Conservation (phyloP, 1,284 basidiomycete genomes). For the Trichosporon sp. region DNA sequence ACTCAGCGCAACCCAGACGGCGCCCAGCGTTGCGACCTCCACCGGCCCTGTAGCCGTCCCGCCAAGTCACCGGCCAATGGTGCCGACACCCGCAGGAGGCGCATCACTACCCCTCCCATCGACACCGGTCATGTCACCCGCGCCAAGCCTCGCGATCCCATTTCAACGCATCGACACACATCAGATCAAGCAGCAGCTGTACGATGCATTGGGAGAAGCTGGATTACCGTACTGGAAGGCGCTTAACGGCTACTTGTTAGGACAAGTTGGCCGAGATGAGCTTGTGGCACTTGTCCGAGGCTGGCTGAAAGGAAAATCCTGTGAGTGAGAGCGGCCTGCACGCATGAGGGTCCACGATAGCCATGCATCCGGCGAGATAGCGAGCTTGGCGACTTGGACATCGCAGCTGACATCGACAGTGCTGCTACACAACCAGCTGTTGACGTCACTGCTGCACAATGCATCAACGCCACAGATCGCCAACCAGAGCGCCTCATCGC, state of each 20-base stretch:
- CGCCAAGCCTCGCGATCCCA: constrained; percentile 38
- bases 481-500: constrained; percentile 20
- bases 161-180: constrained; percentile 35
- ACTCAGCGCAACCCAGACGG: constrained; percentile 50
- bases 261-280: constrained; percentile 40
- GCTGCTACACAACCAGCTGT: constrained; percentile 42
- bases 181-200: constrained; percentile 66
- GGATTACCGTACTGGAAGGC: constrained; percentile 53
- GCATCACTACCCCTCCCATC: constrained; percentile 48
- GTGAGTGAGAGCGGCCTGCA: constrained; percentile 25
- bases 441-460: constrained; percentile 42
- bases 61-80: neutral
- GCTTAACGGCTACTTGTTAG: constrained; percentile 44
- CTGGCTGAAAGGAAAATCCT: constrained; percentile 37
- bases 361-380: neutral
- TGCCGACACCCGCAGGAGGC: constrained; percentile 12
- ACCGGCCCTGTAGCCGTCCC: constrained; percentile 33
- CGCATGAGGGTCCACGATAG: neutral
- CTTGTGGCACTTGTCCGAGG: constrained; percentile 36
- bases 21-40: constrained; percentile 52
- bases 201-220: constrained; percentile 66
- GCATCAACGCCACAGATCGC: constrained; percentile 33
- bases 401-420: constrained; percentile 24
- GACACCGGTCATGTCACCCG: constrained; percentile 28
- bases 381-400: neutral